phyloP scores from a whole-genome alignment of 257 asterid genomes.

The Hygrophila difformis region DNA sequence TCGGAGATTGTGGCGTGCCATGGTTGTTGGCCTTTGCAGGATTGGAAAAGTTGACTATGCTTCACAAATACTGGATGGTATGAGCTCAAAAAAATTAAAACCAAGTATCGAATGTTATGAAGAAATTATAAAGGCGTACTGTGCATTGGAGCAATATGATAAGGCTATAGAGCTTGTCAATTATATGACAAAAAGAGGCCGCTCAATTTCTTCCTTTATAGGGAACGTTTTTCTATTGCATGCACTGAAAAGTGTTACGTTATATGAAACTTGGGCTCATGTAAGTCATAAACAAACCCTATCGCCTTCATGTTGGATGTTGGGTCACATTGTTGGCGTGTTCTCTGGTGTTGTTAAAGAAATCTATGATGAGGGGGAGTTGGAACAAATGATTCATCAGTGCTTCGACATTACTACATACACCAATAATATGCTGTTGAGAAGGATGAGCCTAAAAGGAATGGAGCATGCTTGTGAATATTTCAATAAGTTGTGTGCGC shows the following conservation, averaged over 20 bases:
- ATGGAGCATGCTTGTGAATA: slow-evolving; percentile 34
- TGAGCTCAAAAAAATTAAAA: slow-evolving; percentile 30
- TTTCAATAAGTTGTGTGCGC: slow-evolving; percentile 31
- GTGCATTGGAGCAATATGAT: slow-evolving; percentile 30
- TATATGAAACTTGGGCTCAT: slow-evolving; percentile 39
- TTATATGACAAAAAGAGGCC: slow-evolving; percentile 54
- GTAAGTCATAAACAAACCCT: slow-evolving; percentile 21
- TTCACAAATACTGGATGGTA: slow-evolving; percentile 29
- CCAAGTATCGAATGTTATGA: slow-evolving; percentile 71
- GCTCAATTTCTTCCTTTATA: slow-evolving; percentile 51
- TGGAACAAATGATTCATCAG: slow-evolving; percentile 40
- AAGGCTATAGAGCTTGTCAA: slow-evolving; percentile 46
- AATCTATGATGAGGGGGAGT: slow-evolving; percentile 24
- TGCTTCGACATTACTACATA: slow-evolving; percentile 51
- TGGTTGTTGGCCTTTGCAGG: slow-evolving; percentile 67
- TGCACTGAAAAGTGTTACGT: slow-evolving; percentile 32
- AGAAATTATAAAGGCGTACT: slow-evolving; percentile 57
- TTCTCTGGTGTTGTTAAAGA: slow-evolving; percentile 46
- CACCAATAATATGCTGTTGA: slow-evolving; percentile 66
- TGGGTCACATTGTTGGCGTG: slow-evolving; percentile 55
- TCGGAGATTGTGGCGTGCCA: slow-evolving; percentile 35
- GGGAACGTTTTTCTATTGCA: slow-evolving; percentile 71
- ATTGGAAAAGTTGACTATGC: slow-evolving; percentile 35
- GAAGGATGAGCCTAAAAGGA: slow-evolving; percentile 35
- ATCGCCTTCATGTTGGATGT: slow-evolving; percentile 35